Evolutionary conservation across 371 early-diverging fungal genomes (phyloP), one percentile per base, ranked within the genome.

Genomic region (Saksenaea oblongispora): DNA sequence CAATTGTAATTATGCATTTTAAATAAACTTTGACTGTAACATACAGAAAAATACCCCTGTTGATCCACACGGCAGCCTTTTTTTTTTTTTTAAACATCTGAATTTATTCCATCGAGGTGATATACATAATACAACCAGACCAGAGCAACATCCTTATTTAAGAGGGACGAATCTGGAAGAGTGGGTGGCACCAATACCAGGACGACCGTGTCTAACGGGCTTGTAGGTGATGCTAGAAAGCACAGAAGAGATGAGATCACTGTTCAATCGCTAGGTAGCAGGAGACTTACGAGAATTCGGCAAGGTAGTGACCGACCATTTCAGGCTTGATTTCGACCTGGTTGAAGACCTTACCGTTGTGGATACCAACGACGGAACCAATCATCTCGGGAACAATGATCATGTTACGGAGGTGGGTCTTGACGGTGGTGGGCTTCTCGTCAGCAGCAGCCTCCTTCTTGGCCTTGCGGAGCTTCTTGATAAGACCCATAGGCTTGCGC

Each of bases 261-360:
- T 31, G 14, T 54, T 62, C 31, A 31, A 3, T 26, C 8, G 22
- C 60, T 60, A 7, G 7, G 31, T 18, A 51, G n/a, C 31, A 35
- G 42, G 11, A 47, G 15, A 65, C 70, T 70, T 59, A 65, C 59
- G 90, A 89, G 88, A 91, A 89, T 81, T 91, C 91, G 66, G 83
- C 96, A 36, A 99, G 87, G 87, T 94, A 94, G 89, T 91, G 93
- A 62, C 98, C 98, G 74, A 97, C 87, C 99, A 98, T 99, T 82
- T 99, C 99, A 64, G 97, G 94, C 88, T 95, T 96, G 84, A 99
- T 91, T 84, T 98, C 99, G 69, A 99, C 87, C 84, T 96, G 96
- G 89, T 94, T 95, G 89, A 95, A 98, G 75, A 90, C 91, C 91
- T 97, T 98, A 73, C 98, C 99, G 87, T 96, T 95, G 95, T 99